phyloP scores from a whole-genome alignment of 169 alveolate species.

The Plasmodium inui region DNA sequence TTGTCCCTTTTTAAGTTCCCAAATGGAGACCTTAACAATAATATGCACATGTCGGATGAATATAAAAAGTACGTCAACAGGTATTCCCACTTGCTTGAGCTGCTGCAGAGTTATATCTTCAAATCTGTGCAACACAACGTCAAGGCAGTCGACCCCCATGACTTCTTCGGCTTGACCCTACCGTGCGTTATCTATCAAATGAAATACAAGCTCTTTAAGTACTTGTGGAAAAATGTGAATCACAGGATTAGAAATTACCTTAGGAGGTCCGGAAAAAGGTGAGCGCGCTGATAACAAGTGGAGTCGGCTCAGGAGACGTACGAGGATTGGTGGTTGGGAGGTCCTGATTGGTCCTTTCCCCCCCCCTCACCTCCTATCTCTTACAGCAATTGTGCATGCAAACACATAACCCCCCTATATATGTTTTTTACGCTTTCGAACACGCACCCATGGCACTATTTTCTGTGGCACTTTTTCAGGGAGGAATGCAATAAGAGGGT shows the following conservation, averaged over 20 bases:
- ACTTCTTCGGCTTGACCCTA: constrained; percentile 62
- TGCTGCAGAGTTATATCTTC: constrained; percentile 22
- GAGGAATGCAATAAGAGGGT: constrained; percentile 7
- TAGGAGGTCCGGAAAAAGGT: constrained; percentile 31
- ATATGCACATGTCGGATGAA: constrained; percentile 10
- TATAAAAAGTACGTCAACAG: constrained; percentile 13
- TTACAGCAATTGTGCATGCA: neutral
- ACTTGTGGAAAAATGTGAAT: constrained; percentile 25
- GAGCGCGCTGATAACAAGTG: neutral
- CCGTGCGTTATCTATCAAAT: constrained; percentile 69
- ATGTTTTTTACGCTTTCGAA: neutral
- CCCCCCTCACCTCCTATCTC: neutral
- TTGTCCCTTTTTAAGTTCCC: constrained; percentile 19
- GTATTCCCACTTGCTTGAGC: constrained; percentile 19
- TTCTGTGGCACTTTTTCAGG: constrained; percentile 1
- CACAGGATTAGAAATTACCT: constrained; percentile 7
- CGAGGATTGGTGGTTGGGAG: neutral
- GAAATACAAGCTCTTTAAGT: constrained; percentile 60
- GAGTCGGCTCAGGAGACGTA: neutral
- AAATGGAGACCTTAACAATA: neutral
- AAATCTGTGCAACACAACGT: constrained; percentile 39
- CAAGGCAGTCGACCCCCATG: constrained; percentile 22
- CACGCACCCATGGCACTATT: neutral
- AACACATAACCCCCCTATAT: neutral
- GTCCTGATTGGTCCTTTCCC: neutral